Evolutionary conservation across 768 basidiomycete genomes (phyloP).

Genomic region (Multifurca ochricompacta): DNA sequence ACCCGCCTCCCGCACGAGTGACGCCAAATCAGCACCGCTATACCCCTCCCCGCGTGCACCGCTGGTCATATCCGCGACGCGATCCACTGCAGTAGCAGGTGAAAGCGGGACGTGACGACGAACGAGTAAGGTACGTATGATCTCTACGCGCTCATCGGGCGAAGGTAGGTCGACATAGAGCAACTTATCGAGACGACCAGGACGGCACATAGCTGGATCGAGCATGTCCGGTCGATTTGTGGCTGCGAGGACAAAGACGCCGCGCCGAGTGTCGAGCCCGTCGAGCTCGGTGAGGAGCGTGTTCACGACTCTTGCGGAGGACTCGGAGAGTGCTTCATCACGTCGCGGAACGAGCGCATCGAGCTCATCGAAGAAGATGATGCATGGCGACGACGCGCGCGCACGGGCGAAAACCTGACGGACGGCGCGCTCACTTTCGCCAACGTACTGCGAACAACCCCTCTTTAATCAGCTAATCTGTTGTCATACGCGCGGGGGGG

Average conservation of each 20-base stretch:
- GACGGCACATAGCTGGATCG: slow-evolving; percentile 96
- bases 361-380: slow-evolving; percentile 93
- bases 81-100: slow-evolving; percentile 25
- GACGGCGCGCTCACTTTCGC: slow-evolving; percentile 93
- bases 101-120: slow-evolving; percentile 58
- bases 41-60: slow-evolving; percentile 71
- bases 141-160: slow-evolving; percentile 69
- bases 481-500: neutral
- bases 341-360: slow-evolving; percentile 87
- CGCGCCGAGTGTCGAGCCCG: slow-evolving; percentile 78
- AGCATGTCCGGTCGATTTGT: slow-evolving; percentile 97
- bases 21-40: slow-evolving; percentile 86
- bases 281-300: slow-evolving; percentile 92
- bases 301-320: slow-evolving; percentile 88
- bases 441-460: slow-evolving; percentile 91
- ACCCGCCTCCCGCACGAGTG: slow-evolving; percentile 83
- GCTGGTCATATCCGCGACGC: slow-evolving; percentile 38
- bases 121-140: slow-evolving; percentile 60
- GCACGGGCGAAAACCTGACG: slow-evolving; percentile 92
- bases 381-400: slow-evolving; percentile 86
- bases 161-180: slow-evolving; percentile 87
- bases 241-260: slow-evolving; percentile 89
- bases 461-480: too few relatives aligned
- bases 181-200: slow-evolving; percentile 88
- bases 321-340: slow-evolving; percentile 84